phyloP scores from a whole-genome alignment of 495 filamentous ascomycete species.

The Aspergillus hancockii region DNA sequence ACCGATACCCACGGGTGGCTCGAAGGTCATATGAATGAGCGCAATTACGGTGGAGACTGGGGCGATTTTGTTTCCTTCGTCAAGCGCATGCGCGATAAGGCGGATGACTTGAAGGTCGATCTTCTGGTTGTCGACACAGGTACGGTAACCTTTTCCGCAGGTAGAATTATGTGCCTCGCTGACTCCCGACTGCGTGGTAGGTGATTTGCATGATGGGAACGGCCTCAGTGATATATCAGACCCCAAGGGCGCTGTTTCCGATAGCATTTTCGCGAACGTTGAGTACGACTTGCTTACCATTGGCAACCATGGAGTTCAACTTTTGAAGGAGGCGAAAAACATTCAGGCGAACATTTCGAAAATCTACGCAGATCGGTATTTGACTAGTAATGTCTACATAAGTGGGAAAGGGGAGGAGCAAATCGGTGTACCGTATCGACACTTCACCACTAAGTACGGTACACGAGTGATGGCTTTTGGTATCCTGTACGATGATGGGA shows the following conservation, averaged over 20 bases:
- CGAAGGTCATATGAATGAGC: constrained; percentile 46
- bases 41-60: constrained; percentile 46
- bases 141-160: constrained; percentile 4
- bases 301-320: constrained; percentile 42
- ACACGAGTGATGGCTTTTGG: constrained; percentile 44
- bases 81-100: constrained; percentile 38
- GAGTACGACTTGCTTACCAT: constrained; percentile 46
- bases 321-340: constrained; percentile 29
- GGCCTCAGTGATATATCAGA: constrained; percentile 39
- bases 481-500: constrained; percentile 13
- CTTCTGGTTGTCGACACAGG: constrained; percentile 42
- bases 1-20: constrained; percentile 51
- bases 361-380: constrained; percentile 39
- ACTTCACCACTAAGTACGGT: constrained; percentile 37
- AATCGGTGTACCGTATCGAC: constrained; percentile 35
- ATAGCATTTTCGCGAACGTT: constrained; percentile 42
- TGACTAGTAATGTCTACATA: constrained; percentile 46
- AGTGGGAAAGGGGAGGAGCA: constrained; percentile 27
- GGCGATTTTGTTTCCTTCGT: constrained; percentile 41
- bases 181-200: constrained; percentile 14
- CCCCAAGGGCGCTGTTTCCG: constrained; percentile 37
- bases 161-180: constrained; percentile 6
- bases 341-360: constrained; percentile 33
- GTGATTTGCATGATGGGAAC: constrained; percentile 44
- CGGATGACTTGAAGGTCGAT: constrained; percentile 33